These are phyloP conservation scores for Chaetomium strumarium DNA, from an alignment of 2,329 filamentous ascomycete species.

Conservation along the genomic window DNA sequence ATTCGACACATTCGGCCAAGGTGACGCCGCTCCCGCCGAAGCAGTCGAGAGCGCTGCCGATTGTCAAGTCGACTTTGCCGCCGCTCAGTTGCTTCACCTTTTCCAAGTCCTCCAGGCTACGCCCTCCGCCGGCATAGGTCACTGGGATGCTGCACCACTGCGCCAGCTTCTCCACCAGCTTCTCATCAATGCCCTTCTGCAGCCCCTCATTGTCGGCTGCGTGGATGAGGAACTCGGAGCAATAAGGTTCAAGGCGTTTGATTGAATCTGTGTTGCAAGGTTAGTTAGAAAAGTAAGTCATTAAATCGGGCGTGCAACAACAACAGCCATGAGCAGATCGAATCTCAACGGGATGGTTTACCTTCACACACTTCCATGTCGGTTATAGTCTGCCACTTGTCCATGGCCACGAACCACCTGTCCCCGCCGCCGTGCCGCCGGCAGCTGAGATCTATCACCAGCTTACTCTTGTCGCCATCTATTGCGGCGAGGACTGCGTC, in stretches of 20 bases:
- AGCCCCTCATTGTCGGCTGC: constrained; percentile 95
- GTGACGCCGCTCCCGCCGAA: constrained; percentile 85
- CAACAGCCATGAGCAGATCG: constrained; percentile 15
- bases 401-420: constrained; percentile 95
- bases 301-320: neutral
- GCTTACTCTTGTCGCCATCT: constrained; percentile 66
- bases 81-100: constrained; percentile 71
- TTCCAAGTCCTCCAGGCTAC: constrained; percentile 74
- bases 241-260: constrained; percentile 75
- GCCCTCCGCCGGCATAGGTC: constrained; percentile 93
- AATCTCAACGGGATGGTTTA: constrained; percentile 46
- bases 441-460: constrained; percentile 95
- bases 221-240: constrained; percentile 94
- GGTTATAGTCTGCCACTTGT: constrained; percentile 97
- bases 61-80: constrained; percentile 86
- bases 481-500: constrained; percentile 68
- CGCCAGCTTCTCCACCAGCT: constrained; percentile 69
- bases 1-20: constrained; percentile 82
- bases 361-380: constrained; percentile 90
- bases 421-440: constrained; percentile 58
- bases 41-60: constrained; percentile 92
- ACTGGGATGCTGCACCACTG: constrained; percentile 88
- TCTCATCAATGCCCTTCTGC: constrained; percentile 83
- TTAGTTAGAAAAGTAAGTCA: neutral
- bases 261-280: constrained; percentile 60